phyloP scores from a whole-genome alignment of 2,329 filamentous ascomycete species.

The Ceratocystis lukuohia region DNA sequence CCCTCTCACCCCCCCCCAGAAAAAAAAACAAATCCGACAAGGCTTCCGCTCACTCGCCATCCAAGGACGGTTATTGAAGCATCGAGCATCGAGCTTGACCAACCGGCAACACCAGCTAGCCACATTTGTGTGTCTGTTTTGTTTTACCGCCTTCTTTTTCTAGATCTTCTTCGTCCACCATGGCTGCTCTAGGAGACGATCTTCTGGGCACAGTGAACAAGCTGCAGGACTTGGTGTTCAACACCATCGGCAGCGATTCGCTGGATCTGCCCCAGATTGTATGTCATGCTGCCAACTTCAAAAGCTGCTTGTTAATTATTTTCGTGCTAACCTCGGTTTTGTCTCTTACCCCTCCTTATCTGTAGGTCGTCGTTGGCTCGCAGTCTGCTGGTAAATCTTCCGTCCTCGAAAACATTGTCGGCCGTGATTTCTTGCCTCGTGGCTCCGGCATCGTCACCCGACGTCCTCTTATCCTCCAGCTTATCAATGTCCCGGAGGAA shows the following conservation, averaged over 20 bases:
- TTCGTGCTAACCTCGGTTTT: constrained; percentile 21
- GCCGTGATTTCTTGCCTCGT: constrained; percentile 88
- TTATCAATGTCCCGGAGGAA: constrained; percentile 89
- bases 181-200: constrained; percentile 94
- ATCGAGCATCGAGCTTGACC: constrained; percentile 1
- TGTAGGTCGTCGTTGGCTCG: constrained; percentile 88
- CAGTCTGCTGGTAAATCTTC: constrained; percentile 98
- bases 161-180: constrained; percentile 31
- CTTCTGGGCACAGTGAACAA: constrained; percentile 93
- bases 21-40: constrained; percentile 3
- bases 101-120: background rate
- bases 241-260: constrained; percentile 98
- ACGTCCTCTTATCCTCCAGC: constrained; percentile 85
- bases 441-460: constrained; percentile 94
- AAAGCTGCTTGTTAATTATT: background rate
- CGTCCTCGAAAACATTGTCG: constrained; percentile 96
- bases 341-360: constrained; percentile 17
- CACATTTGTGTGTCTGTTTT: constrained; percentile 9
- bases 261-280: constrained; percentile 97
- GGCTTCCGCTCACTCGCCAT: background rate
- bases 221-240: constrained; percentile 96
- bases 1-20: background rate
- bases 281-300: constrained; percentile 29
- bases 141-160: background rate
- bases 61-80: background rate